phyloP scores from a whole-genome alignment of 2,329 filamentous ascomycete species.

The Fusarium nodosum region DNA sequence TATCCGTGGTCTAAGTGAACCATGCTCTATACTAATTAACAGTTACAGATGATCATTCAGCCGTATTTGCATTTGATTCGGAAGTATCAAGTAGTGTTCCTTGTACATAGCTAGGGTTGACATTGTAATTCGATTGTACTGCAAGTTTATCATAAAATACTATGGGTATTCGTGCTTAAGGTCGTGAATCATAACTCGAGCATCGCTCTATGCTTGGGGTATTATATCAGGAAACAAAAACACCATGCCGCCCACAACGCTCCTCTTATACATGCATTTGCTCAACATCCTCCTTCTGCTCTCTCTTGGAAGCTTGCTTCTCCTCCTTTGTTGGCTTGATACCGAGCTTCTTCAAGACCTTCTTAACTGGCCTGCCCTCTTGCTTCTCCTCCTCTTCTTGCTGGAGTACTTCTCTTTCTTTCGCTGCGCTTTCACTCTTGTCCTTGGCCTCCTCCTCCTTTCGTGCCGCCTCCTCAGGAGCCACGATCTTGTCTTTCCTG shows the following conservation, averaged over 20 bases:
- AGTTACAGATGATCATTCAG: not conserved
- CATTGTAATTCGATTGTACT: not conserved
- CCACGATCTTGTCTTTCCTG: slow-evolving; percentile 70
- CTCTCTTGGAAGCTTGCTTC: slow-evolving; percentile 43
- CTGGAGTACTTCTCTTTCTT: slow-evolving; percentile 62
- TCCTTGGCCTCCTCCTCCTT: slow-evolving; percentile 72
- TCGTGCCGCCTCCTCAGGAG: slow-evolving; percentile 70
- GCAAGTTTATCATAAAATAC: not conserved
- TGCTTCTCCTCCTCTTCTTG: slow-evolving; percentile 59
- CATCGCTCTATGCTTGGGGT: slow-evolving; percentile 29
- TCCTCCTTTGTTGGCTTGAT: slow-evolving; percentile 50
- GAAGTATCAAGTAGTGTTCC: not conserved
- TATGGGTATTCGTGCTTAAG: slow-evolving; percentile 6
- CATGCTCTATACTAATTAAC: not conserved
- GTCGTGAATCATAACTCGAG: slow-evolving; percentile 24
- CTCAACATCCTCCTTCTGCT: slow-evolving; percentile 37
- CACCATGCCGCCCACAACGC: slow-evolving; percentile 1
- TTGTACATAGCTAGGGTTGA: not conserved
- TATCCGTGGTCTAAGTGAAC: not conserved
- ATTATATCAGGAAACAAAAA: slow-evolving; percentile 31
- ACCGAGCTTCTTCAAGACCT: slow-evolving; percentile 59
- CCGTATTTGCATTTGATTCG: not conserved
- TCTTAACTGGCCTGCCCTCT: slow-evolving; percentile 48
- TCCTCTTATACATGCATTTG: slow-evolving; percentile 12
- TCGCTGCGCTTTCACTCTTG: slow-evolving; percentile 70